These are phyloP conservation scores for Penicillium flavigenum DNA, from an alignment of 495 filamentous ascomycete species.

Conservation along the genomic window DNA sequence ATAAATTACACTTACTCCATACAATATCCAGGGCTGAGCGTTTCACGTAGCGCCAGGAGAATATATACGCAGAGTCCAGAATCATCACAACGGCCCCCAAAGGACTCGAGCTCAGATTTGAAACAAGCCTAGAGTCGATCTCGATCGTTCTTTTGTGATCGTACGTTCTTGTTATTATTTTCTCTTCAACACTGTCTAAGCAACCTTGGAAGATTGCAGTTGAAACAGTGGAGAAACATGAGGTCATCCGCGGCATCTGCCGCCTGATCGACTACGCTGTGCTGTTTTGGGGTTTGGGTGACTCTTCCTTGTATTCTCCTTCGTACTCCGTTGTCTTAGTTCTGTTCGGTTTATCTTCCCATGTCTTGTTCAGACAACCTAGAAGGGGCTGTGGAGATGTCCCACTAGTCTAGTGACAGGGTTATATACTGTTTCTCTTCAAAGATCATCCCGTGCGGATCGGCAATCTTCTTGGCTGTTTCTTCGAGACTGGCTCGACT, in stretches of 20 bases:
- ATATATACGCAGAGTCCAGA: neutral
- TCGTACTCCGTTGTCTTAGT: neutral
- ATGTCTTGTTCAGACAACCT: neutral
- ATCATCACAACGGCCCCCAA: neutral
- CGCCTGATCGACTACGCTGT: conserved; percentile 24
- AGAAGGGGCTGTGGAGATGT: neutral
- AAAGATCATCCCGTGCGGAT: neutral
- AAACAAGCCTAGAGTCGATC: conserved; percentile 2
- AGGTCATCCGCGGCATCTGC: conserved; percentile 31
- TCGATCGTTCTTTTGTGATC: neutral
- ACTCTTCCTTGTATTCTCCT: neutral
- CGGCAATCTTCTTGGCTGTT: neutral
- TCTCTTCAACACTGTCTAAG: too few relatives aligned
- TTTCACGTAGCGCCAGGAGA: neutral
- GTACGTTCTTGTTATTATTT: too few relatives aligned
- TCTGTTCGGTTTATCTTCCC: neutral
- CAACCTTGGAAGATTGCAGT: conserved; percentile 13
- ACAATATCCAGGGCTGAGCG: neutral
- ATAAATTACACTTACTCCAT: too few relatives aligned
- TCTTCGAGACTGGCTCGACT: neutral
- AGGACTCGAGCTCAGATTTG: neutral
- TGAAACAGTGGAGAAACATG: conserved; percentile 20
- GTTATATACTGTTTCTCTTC: neutral
- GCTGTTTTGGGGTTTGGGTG: conserved; percentile 5
- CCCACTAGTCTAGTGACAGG: neutral